Base-by-base conservation (phyloP, 441 rosid species). In the Dalechampia spathulata region DNA sequence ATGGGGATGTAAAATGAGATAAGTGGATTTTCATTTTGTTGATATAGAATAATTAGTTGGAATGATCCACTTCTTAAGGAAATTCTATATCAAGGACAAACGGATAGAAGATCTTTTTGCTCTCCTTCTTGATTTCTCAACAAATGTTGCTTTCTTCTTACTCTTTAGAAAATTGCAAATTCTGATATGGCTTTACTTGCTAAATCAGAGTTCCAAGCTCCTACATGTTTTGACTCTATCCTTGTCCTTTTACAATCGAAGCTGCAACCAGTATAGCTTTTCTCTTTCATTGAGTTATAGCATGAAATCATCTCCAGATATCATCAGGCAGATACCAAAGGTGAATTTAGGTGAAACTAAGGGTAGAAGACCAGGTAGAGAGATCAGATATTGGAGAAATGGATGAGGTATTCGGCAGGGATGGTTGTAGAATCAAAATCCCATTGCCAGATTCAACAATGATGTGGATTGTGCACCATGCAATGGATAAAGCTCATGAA, bases 401-500 rank as follows among this genome's bases (percentile, higher is more conserved):
- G 96, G 88, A 83, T 27, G 81, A 71, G 21, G 60, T 76, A 26
- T 62, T 79, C 47, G 77, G 77, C 7, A 75, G 69, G 64, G 58
- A 75, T 36, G 85, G 75, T 41, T 80, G 79, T 6, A 79, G 67
- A 62, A 69, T 82, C 22, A 80, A 58, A 64, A 71, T 74, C 58
- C 82, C 95, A 16, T 66, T 81, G 23, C 72, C 81, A 25, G 96
- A 87, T 68, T 83, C 98, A 2, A 83, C 90, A 0, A 91, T 81
- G 90, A 87, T 86, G 96, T 72, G 80, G 67, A 83, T 85, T 55
- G 80, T 91, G 14, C 82, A 83, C 45, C 64, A 65, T 25, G 88
- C 90, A 32, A 87, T 87, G 96, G 83, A 91, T 55, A 82, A 66
- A 66, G 92, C 96, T 0, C 92, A 91, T 13, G 84, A 77, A 52